Conservation (phyloP, 768 basidiomycete genomes). For the Lentinus tigrinus region DNA sequence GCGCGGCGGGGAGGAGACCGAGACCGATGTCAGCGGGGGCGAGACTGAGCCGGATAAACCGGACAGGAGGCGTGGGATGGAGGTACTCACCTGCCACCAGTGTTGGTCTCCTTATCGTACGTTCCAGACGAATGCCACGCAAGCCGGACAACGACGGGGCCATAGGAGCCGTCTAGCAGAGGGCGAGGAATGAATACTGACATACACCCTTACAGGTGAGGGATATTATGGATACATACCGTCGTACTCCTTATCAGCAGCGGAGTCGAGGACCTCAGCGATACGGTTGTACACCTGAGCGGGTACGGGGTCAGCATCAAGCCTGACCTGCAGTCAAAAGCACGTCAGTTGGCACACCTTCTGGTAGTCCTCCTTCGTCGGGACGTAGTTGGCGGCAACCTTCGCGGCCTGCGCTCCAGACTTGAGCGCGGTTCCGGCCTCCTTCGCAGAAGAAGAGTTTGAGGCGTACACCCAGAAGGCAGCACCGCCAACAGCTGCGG, state of each 20-base stretch:
- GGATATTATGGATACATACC: slow-evolving; percentile 65
- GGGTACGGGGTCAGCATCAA: background rate
- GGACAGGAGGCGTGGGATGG: background rate
- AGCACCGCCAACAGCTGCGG: slow-evolving; percentile 54
- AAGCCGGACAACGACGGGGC: slow-evolving; percentile 82
- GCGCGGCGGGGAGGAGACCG: slow-evolving; percentile 3
- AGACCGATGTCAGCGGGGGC: slow-evolving; percentile 1
- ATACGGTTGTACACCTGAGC: slow-evolving; percentile 86
- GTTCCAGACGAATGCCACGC: slow-evolving; percentile 96
- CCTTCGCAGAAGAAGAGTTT: slow-evolving; percentile 44
- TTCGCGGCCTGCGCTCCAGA: slow-evolving; percentile 63
- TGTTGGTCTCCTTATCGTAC: slow-evolving; percentile 75
- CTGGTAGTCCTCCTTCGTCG: slow-evolving; percentile 84
- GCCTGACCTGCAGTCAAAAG: background rate
- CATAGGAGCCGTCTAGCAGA: slow-evolving; percentile 78
- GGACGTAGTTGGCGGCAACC: slow-evolving; percentile 66
- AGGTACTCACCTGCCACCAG: slow-evolving; percentile 70
- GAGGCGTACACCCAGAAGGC: slow-evolving; percentile 62
- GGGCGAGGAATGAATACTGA: background rate
- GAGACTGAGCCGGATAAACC: background rate
- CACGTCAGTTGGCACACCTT: slow-evolving; percentile 53
- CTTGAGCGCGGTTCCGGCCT: slow-evolving; percentile 55
- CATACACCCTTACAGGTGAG: background rate
- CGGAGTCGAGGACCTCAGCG: slow-evolving; percentile 72
- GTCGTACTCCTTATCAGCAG: slow-evolving; percentile 72